phyloP scores from a whole-genome alignment of 140 eudicot species.

The Cichorium intybus region DNA sequence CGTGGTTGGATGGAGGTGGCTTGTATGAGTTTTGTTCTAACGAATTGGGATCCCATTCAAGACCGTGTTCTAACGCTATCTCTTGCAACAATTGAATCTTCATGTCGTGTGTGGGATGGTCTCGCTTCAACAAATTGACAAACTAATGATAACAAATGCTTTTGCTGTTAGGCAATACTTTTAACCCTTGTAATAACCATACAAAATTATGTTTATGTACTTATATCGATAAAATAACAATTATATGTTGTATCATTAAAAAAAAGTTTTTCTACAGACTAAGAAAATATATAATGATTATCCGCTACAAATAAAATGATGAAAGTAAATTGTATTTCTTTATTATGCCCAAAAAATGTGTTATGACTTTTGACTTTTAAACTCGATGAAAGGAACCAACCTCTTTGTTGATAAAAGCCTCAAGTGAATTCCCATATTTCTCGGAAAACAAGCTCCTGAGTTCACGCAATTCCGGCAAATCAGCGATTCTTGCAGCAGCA shows the following conservation, averaged over 20 bases:
- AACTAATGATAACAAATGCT: conserved; percentile 35
- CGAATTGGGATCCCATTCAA: conserved; percentile 60
- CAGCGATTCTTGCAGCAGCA: conserved; percentile 86
- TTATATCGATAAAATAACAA: no score
- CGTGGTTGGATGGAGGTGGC: conserved; percentile 31
- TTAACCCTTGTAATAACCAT: no score
- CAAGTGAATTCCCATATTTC: conserved; percentile 61
- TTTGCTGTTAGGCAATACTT: background rate
- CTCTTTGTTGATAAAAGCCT: conserved; percentile 58
- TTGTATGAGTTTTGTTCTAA: conserved; percentile 42
- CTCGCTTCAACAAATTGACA: conserved; percentile 38
- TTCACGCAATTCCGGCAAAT: conserved; percentile 73
- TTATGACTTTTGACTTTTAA: background rate
- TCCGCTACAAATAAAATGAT: no score
- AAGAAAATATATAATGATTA: no score
- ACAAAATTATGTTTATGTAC: no score
- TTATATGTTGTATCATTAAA: no score
- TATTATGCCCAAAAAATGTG: background rate
- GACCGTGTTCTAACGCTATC: conserved; percentile 59
- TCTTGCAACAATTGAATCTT: conserved; percentile 72
- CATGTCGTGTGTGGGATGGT: conserved; percentile 49
- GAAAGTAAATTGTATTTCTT: no score
- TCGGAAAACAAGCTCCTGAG: conserved; percentile 57
- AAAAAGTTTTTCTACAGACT: no score
- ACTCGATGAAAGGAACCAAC: conserved; percentile 22